Percentiles rank a stretch among this genome's conserved stretches.
phyloP scores from a whole-genome alignment of 805 yeast species.

The Candida pini region DNA sequence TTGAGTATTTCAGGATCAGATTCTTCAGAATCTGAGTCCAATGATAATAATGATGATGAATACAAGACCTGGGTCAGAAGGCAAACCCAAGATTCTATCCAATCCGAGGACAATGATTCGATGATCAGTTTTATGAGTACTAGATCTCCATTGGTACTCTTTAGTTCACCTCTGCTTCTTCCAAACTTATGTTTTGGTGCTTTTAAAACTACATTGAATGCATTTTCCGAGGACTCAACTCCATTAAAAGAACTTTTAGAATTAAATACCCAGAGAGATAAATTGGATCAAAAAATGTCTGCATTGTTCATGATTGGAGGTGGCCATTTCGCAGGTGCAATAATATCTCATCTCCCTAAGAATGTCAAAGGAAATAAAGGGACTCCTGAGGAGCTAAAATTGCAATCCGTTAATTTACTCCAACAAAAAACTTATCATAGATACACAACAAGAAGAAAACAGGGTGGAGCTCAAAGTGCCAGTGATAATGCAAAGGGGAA shows the following conservation, averaged over 20 bases:
- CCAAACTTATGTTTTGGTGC: conserved; percentile 51
- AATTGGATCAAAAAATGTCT: conserved; percentile 37
- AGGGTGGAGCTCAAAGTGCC: conserved; percentile 95
- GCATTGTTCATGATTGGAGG: conserved; percentile 94
- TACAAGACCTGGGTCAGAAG: neutral
- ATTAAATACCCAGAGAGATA: conserved; percentile 12
- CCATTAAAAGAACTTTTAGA: conserved; percentile 46
- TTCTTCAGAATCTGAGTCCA: conserved; percentile 26
- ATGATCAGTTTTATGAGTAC: conserved; percentile 54
- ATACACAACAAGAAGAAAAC: conserved; percentile 93
- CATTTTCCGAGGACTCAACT: conserved; percentile 29
- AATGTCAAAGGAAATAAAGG: conserved; percentile 52
- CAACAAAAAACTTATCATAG: conserved; percentile 87
- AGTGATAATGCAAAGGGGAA: conserved; percentile 90
- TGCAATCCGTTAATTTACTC: conserved; percentile 59
- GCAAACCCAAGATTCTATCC: neutral
- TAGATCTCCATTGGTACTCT: conserved; percentile 62
- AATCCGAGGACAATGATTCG: conserved; percentile 26
- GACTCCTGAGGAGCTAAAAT: conserved; percentile 42
- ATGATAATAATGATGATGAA: conserved; percentile 3
- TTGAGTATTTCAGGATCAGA: conserved; percentile 57
- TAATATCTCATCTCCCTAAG: conserved; percentile 65
- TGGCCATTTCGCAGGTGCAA: conserved; percentile 97
- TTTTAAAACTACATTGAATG: conserved; percentile 57
- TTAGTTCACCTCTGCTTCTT: conserved; percentile 43